Base-by-base conservation (phyloP, 495 filamentous ascomycete species). In the Aspergillus baeticus region DNA sequence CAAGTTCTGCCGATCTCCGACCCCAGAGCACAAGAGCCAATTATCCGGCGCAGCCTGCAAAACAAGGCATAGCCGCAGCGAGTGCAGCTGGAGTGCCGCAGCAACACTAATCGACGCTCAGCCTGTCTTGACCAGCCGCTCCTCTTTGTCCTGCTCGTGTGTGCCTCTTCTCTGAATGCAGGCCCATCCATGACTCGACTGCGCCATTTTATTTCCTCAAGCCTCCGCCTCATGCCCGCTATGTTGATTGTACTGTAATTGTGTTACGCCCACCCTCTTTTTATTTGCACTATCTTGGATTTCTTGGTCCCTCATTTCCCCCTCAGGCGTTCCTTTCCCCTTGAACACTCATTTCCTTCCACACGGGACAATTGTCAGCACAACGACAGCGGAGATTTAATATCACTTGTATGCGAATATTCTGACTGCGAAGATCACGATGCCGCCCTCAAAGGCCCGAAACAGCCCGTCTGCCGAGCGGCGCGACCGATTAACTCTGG, bases 401-500 rank as follows among this genome's bases (percentile, higher is more conserved):
- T 34, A n/a, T 33, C 29, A 10, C n/a, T 54, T 61, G 41, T 18
- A 66, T 63, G 63, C 45, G 49, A 33, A 15, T 50, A 48, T 7
- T 26, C 8, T 49, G 43, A 49, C 35, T 22, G 21, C 34, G 38
- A 17, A 54, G 21, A 57, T 31, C 38, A 63, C 26, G 18, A 76
- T 78, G 75, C 65, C 73, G 26, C 55, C 71, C 33, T 76, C 74
- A 26, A 77, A 81, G 74, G 71, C 68, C 63, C 65, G 75, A 64
- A 64, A 70, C 8, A 71, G 61, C 33, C 63, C 74, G 5, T 69
- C 78, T 18, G 61, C 62, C 14, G 71, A 82, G 37, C 82, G 85
- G 66, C 87, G 81, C 71, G 83, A 88, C 57, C 86, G 84, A 62
- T 76, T 98, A 59, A 96, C 91, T 11, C 77, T 97, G 54, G 83